A percentile compares a stretch with the other conserved stretches of the same genome.
Conservation (phyloP, 768 basidiomycete species). For the Auricularia cornea region DNA sequence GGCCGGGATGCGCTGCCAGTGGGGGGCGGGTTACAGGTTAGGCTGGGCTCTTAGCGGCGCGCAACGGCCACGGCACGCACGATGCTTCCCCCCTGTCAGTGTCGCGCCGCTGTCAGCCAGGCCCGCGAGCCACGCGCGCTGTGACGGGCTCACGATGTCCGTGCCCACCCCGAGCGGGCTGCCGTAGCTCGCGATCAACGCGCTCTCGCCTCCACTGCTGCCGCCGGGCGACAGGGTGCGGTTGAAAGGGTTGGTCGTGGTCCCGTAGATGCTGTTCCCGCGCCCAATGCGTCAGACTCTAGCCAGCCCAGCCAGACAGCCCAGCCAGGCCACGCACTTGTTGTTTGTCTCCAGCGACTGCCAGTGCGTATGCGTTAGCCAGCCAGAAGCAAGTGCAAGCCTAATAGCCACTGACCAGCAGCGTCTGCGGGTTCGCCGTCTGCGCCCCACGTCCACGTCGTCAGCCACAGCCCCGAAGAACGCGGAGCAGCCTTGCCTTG, state of each 20-base stretch:
- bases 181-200: constrained; percentile 36
- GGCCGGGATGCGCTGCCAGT: constrained; percentile 34
- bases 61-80: constrained; percentile 15
- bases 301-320: no score
- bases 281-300: not conserved
- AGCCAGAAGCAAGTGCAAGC: constrained; percentile 15
- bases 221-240: constrained; percentile 35
- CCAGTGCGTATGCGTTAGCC: constrained; percentile 8
- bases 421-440: constrained; percentile 41
- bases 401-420: constrained; percentile 31
- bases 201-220: constrained; percentile 41
- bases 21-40: not conserved
- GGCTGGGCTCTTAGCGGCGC: constrained; percentile 2
- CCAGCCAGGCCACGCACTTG: constrained; percentile 17
- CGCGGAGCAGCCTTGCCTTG: constrained; percentile 12
- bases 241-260: constrained; percentile 41
- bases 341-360: constrained; percentile 48
- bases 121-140: not conserved
- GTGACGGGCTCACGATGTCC: constrained; percentile 24
- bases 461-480: not conserved
- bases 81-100: constrained; percentile 31
- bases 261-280: constrained; percentile 35
- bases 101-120: not conserved
- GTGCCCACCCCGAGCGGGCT: constrained; percentile 35
- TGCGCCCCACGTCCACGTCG: not conserved